Evolutionary conservation across 2,329 filamentous ascomycete genomes (phyloP), one percentile per base, ranked within the genome.

Genomic region (Penicillium fuscoglaucum): DNA sequence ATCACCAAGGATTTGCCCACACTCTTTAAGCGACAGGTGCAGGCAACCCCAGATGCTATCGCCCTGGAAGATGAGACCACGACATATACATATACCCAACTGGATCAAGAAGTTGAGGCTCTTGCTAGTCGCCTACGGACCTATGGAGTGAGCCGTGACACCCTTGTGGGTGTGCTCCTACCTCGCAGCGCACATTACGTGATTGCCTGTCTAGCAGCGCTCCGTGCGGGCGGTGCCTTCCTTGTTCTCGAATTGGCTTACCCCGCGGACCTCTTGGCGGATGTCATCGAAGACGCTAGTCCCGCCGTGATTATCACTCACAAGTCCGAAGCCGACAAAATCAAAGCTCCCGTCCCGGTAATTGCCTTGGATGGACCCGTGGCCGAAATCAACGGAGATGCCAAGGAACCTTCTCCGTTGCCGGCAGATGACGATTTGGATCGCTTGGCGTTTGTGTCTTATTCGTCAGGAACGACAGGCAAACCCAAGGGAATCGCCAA

Each of bases 401-500:
- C 78, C 6, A 77, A 80, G 48, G 72, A 78, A 52, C 74, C 78
- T 10, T 69, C 80, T 17, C 80, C 82, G 12, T 70, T 87, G 24
- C 87, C 87, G 2, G 78, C 81, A 0, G 84, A 87, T 8, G 81
- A 87, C 67, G 90, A 93, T 68, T 75, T 93, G 54, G 89, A 92
- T 62, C 82, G 87, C 44, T 80, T 93, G 21, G 86, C 88, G 19
- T 93, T 93, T 70, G 89, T 93, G n/a, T 89, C 88, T 1, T 92
- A 92, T 74, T 90, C 88, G 1, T 90, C 87, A 5, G 89, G 89
- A 37, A 91, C 89, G 0, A 92, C 89, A 0, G 89, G 89, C 64
- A 86, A 86, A 62, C 89, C 89, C n/a, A 92, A 92, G 74, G 89
- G 89, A 55, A 93, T 93, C 69, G 88, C 88, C 54, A 93, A 93